These are phyloP conservation scores for Suillus cothurnatus DNA, from an alignment of 768 basidiomycete species.

Conservation along the genomic window DNA sequence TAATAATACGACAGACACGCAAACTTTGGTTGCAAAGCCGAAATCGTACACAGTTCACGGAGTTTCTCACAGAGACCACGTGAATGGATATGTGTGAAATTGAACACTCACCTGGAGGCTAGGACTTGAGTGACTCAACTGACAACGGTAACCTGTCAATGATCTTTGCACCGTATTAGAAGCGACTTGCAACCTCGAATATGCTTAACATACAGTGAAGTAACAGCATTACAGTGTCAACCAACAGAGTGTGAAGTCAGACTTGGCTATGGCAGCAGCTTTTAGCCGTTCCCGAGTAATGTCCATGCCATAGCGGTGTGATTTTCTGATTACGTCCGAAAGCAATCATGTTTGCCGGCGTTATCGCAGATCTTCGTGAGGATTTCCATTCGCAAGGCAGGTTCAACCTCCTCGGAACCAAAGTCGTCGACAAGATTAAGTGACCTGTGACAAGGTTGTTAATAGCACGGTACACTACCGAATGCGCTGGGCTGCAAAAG, in stretches of 20 bases:
- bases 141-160: slow-evolving; percentile 74
- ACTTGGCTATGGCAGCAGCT: slow-evolving; percentile 59
- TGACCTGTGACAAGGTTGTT: slow-evolving; percentile 62
- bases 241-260: slow-evolving; percentile 53
- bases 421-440: slow-evolving; percentile 56
- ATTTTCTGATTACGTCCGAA: slow-evolving; percentile 84
- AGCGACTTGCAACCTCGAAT: slow-evolving; percentile 13
- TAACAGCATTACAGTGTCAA: slow-evolving; percentile 84
- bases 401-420: slow-evolving; percentile 65
- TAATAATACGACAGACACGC: slow-evolving; percentile 34
- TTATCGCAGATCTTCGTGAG: slow-evolving; percentile 81
- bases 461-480: slow-evolving; percentile 70
- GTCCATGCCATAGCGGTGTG: slow-evolving; percentile 67
- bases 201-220: slow-evolving; percentile 69
- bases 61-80: slow-evolving; percentile 18
- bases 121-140: slow-evolving; percentile 72
- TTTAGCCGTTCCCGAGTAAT: slow-evolving; percentile 83
- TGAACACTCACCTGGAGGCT: slow-evolving; percentile 74
- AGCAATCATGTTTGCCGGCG: slow-evolving; percentile 86
- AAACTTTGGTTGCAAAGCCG: slow-evolving; percentile 30
- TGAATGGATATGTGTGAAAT: slow-evolving; percentile 18
- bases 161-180: slow-evolving; percentile 45
- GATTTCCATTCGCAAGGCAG: slow-evolving; percentile 68
- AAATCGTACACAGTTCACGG: slow-evolving; percentile 32
- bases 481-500: slow-evolving; percentile 61